These are phyloP conservation scores for Fraxinus albicans DNA, from an alignment of 305 asterid genomes.

Conservation along the genomic window DNA sequence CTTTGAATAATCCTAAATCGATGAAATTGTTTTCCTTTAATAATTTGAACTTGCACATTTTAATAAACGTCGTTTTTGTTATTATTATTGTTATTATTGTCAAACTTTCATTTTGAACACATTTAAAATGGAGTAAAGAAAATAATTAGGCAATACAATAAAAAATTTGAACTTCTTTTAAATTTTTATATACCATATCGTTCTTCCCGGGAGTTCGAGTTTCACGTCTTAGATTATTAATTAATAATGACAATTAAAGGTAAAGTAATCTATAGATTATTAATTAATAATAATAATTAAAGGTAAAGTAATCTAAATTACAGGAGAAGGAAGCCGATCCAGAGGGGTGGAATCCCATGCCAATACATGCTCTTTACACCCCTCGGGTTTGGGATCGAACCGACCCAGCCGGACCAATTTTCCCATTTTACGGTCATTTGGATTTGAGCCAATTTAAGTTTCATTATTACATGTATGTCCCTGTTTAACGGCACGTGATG, in stretches of 20 bases:
- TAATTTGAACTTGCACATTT: conserved; percentile 1
- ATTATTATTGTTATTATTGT: no score
- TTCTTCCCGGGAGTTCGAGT: background rate
- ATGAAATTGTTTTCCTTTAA: conserved; percentile 10
- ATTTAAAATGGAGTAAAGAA: background rate
- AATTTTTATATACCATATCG: background rate
- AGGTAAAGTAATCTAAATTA: conserved; percentile 21
- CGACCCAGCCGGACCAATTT: conserved; percentile 38
- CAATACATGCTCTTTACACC: background rate
- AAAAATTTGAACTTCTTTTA: no score
- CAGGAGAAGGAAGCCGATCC: conserved; percentile 25
- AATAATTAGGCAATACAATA: no score
- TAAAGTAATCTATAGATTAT: conserved; percentile 5
- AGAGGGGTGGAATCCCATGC: conserved; percentile 26
- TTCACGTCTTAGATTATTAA: background rate
- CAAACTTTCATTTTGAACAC: background rate
- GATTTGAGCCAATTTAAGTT: conserved; percentile 32
- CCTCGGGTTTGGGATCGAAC: conserved; percentile 38
- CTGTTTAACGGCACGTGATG: background rate
- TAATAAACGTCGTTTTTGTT: no score
- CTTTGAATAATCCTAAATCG: background rate
- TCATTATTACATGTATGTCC: background rate
- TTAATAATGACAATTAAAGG: background rate
- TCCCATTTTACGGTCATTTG: conserved; percentile 41
- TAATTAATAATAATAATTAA: background rate